Evolutionary conservation across 345 rosid genomes (phyloP).

Genomic region (sweet orange (Citrus sinensis)): DNA sequence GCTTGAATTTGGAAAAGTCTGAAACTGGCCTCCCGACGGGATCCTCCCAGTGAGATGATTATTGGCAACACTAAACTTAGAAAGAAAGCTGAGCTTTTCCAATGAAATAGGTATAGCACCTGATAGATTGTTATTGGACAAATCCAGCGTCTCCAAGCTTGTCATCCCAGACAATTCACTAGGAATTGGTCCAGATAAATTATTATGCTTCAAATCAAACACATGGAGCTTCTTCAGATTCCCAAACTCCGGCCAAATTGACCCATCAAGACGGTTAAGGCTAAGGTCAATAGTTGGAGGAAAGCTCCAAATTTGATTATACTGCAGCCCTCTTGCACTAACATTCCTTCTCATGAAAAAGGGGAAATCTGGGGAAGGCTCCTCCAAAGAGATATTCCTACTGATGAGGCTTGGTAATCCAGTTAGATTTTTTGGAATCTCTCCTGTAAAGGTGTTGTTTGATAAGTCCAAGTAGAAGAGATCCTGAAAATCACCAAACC

Average conservation of each 20-base stretch:
- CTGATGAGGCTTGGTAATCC: conserved; percentile 40
- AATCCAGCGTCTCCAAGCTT: conserved; percentile 56
- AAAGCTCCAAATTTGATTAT: conserved; percentile 46
- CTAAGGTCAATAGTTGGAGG: conserved; percentile 28
- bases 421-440: conserved; percentile 53
- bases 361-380: conserved; percentile 58
- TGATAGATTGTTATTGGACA: conserved; percentile 38
- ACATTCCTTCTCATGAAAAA: conserved; percentile 53
- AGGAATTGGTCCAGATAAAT: conserved; percentile 43
- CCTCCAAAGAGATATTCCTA: conserved; percentile 39
- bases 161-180: conserved; percentile 39
- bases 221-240: conserved; percentile 45
- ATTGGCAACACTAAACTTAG: conserved; percentile 53
- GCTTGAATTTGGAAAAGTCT: conserved; percentile 74
- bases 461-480: conserved; percentile 73
- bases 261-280: conserved; percentile 19
- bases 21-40: conserved; percentile 67
- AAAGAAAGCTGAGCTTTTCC: conserved; percentile 43
- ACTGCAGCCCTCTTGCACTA: conserved; percentile 48
- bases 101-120: conserved; percentile 42
- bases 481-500: conserved; percentile 43
- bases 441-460: conserved; percentile 54
- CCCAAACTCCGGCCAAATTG: conserved; percentile 56
- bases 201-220: conserved; percentile 42
- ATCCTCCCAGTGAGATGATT: conserved; percentile 56